Conservation (phyloP, 352 stramenopile species). For the Thalassiosira hispida region DNA sequence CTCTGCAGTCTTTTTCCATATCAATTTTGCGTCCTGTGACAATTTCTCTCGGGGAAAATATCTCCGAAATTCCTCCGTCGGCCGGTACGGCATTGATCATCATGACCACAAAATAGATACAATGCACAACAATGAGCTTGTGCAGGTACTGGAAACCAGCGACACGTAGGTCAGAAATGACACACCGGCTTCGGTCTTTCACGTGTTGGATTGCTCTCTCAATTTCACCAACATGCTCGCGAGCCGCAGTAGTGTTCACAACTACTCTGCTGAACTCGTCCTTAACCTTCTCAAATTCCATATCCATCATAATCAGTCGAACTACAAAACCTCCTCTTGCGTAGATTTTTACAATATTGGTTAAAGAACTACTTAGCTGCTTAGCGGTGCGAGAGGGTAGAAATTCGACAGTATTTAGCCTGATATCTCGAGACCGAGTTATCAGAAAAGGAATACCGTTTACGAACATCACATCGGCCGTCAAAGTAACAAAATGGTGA, state of each 20-base stretch:
- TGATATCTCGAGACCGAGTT: constrained; percentile 16
- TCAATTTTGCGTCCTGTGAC: constrained; percentile 14
- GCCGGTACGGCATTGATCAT: constrained; percentile 9
- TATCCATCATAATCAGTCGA: constrained; percentile 11
- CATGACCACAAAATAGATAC: constrained; percentile 1
- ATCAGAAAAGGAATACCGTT: constrained; percentile 62
- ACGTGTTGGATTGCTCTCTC: constrained; percentile 21
- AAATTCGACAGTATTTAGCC: constrained; percentile 10
- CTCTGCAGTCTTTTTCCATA: not conserved
- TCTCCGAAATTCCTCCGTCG: not conserved
- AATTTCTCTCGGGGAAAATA: constrained; percentile 16
- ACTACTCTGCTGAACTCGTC: not conserved
- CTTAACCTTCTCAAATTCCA: constrained; percentile 34
- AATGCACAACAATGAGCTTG: constrained; percentile 3
- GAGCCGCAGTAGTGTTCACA: constrained; percentile 12
- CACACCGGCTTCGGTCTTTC: constrained; percentile 11
- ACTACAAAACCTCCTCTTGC: constrained; percentile 14
- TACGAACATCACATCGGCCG: constrained; percentile 62
- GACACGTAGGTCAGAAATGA: not conserved
- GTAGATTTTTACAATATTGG: constrained; percentile 10
- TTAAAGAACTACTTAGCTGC: not conserved
- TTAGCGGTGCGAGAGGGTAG: constrained; percentile 4
- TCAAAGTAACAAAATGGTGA: constrained; percentile 40
- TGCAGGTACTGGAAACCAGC: not conserved
- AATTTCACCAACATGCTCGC: constrained; percentile 32